Evolutionary conservation across 345 rosid species (phyloP), one percentile per base, ranked within the genome.

Genomic region (Populus deltoides): DNA sequence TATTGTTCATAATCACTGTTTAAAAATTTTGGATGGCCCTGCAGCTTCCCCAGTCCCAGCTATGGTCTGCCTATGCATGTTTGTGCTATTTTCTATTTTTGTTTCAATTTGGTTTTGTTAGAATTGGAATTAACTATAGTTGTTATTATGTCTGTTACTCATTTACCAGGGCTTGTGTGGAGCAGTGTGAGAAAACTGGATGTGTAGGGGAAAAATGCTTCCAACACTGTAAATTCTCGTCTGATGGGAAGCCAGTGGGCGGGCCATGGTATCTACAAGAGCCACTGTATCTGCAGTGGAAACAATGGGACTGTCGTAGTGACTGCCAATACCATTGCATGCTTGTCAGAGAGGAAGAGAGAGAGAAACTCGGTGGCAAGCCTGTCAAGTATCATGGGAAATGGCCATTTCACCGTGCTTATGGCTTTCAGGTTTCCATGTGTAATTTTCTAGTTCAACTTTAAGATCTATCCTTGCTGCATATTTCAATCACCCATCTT

Each of bases 231-330:
- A 91, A 94, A 78, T 90, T 94, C 75, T 89, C 95, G 25, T 89
- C 95, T 66, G 97, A 94, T 88, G 97, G 97, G 75, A 90, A 90
- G 79, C 86, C 93, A 22, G 75, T 90, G 66, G 94, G 89, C 74
- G 94, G 93, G 25, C 92, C 97, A 0, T 90, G 97, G 97, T 92
- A 94, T 79, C 77, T 90, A 75, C 97, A 94, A 83, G 98, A 94
- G 77, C 97, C 98, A 7, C 94, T 94, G 41, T 92, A 92, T 77
- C 79, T 89, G 27, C 77, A 81, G 76, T 94, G 98, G 97, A 94
- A 92, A 85, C 97, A 94, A 45, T 94, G 97, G 98, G 97, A 93
- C 75, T 93, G 97, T 77, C 87, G 47, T 51, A 86, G 87, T 77
- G 92, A 91, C 74, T 92, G 97, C 59, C 88, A 79, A 38, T 92